phyloP scores from a whole-genome alignment of 108 stramenopile species.

The Pseudonitzschia delicatissima region DNA sequence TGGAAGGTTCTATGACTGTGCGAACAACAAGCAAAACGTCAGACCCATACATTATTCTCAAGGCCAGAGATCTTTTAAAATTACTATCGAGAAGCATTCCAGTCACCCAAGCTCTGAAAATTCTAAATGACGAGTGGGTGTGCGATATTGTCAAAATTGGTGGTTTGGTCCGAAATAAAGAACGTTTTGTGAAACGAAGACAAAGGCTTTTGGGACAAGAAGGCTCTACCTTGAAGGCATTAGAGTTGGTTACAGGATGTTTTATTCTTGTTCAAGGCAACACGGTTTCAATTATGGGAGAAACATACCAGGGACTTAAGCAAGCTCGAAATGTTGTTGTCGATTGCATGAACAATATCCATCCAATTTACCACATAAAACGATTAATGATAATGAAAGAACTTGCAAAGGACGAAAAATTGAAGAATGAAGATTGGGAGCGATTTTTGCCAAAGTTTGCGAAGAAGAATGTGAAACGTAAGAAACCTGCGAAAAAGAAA shows the following conservation, averaged over 20 bases:
- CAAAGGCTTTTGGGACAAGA: slow-evolving; percentile 96
- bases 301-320: slow-evolving; percentile 82
- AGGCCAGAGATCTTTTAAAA: slow-evolving; percentile 96
- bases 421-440: slow-evolving; percentile 93
- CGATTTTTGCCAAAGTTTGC: slow-evolving; percentile 97
- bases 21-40: slow-evolving; percentile 91
- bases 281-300: slow-evolving; percentile 93
- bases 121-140: slow-evolving; percentile 93
- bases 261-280: slow-evolving; percentile 98
- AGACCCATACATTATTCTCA: slow-evolving; percentile 97
- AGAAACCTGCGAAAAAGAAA: slow-evolving; percentile 61
- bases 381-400: slow-evolving; percentile 99
- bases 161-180: slow-evolving; percentile 96
- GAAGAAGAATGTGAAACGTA: slow-evolving; percentile 95
- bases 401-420: slow-evolving; percentile 92
- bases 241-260: slow-evolving; percentile 96
- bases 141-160: slow-evolving; percentile 99
- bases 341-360: slow-evolving; percentile 99
- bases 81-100: slow-evolving; percentile 92
- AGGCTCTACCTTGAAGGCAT: slow-evolving; percentile 96
- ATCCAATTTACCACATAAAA: slow-evolving; percentile 99
- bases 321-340: slow-evolving; percentile 93
- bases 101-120: slow-evolving; percentile 90
- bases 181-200: slow-evolving; percentile 97
- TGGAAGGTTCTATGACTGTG: slow-evolving; percentile 99